Percentiles rank a stretch among this genome's conserved stretches.
These are phyloP conservation scores for Incumbomyces lentus DNA, from an alignment of 2,329 filamentous ascomycete genomes.

Conservation along the genomic window DNA sequence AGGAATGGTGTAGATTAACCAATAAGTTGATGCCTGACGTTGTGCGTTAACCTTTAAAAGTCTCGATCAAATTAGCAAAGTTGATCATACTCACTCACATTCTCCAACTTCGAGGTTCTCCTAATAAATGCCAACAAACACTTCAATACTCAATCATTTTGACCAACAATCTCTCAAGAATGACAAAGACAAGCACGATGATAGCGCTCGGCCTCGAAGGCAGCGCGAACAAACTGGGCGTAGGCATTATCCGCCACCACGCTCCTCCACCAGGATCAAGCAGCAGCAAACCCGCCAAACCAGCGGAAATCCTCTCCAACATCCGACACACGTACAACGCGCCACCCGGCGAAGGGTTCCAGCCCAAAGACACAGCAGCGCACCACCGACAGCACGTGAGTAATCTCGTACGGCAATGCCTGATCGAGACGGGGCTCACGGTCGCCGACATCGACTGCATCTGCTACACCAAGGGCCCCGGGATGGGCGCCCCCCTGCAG, in stretches of 20 bases:
- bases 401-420: constrained; percentile 65
- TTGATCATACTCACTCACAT: no score
- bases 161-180: no score
- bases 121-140: no score
- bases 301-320: constrained; percentile 64
- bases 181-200: constrained; percentile 31
- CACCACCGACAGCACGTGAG: constrained; percentile 87
- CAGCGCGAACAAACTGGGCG: constrained; percentile 93
- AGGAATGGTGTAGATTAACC: no score
- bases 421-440: constrained; percentile 55
- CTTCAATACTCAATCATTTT: no score
- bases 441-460: constrained; percentile 72
- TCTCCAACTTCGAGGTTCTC: no score
- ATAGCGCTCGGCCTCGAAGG: constrained; percentile 73
- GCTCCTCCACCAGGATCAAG: constrained; percentile 1
- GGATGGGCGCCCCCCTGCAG: constrained; percentile 89
- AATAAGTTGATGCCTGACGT: no score
- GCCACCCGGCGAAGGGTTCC: constrained; percentile 84
- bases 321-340: constrained; percentile 87
- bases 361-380: constrained; percentile 88
- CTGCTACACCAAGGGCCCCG: constrained; percentile 90
- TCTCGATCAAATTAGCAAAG: no score
- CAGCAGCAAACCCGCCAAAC: not conserved
- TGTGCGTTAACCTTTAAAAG: no score
- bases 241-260: constrained; percentile 80